Base-by-base conservation (phyloP, 2,329 filamentous ascomycete genomes). In the Aspergillus alliaceus region DNA sequence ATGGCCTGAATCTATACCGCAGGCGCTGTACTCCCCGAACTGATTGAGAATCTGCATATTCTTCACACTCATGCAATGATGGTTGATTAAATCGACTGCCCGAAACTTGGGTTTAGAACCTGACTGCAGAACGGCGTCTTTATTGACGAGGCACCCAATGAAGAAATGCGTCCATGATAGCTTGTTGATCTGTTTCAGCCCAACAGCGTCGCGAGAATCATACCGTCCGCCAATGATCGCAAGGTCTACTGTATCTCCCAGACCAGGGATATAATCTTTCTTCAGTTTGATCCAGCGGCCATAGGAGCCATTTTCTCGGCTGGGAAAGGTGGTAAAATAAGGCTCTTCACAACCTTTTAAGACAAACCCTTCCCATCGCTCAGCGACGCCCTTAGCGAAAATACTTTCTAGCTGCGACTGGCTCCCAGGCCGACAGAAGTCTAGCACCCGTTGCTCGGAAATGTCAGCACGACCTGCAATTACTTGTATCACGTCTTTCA, bases 211-310 rank as follows among this genome's bases (percentile, higher is more conserved):
- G 50, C 80, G 77, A 3, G 88, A 76, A 62, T 91, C 84, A 64
- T 89, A 92, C 18, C 85, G 85, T 6, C 86, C 92, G 0, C 90
- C 92, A 3, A 96, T 78, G 1, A 93, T 81, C 2, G 89, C 87
- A 68, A 96, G 90, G 70, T 96, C 93, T 9, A 90, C 90, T 29
- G 91, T 85, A 59, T 96, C 92, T 1, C 91, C 91, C 69, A 93
- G 85, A 2, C 86, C 86, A 25, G 83, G 80, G 35, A 96, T 84
- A 66, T 96, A 96, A 67, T 95, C 90, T 66, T 91, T 91, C 73
- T 96, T 96, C 40, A 96, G 74, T 74, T 96, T 96, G 67, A 96
- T 90, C 69, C 86, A 89, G 78, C 29, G 79, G 60, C 64, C 75
- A 64, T 64, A 46, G 62, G 65, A 68, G 56, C 47, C 64, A 56